phyloP scores from a whole-genome alignment of 805 yeast species.

The Candida coquimbonensis region DNA sequence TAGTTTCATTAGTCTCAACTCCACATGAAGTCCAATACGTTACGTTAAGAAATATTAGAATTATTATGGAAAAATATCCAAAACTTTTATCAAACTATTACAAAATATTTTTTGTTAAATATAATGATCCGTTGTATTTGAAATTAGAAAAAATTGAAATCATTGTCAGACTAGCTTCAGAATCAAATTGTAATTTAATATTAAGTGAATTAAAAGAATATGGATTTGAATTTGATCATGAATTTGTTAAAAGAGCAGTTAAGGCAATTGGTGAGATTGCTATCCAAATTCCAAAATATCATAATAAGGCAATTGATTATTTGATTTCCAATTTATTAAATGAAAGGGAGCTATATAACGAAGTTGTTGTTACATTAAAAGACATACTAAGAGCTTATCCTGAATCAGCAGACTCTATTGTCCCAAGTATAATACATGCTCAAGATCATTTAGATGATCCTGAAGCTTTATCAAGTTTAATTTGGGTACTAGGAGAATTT shows the following conservation, averaged over 20 bases:
- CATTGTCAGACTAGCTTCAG: slow-evolving; percentile 60
- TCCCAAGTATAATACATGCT: slow-evolving; percentile 47
- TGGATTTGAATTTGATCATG: slow-evolving; percentile 79
- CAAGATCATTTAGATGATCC: slow-evolving; percentile 40
- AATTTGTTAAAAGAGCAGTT: slow-evolving; percentile 62
- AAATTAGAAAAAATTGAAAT: slow-evolving; percentile 74
- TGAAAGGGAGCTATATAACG: slow-evolving; percentile 60
- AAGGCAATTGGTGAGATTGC: slow-evolving; percentile 68
- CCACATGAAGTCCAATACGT: slow-evolving; percentile 95
- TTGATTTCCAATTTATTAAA: slow-evolving; percentile 47
- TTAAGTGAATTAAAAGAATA: slow-evolving; percentile 72
- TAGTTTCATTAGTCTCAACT: slow-evolving; percentile 79
- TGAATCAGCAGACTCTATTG: slow-evolving; percentile 38
- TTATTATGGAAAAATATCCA: slow-evolving; percentile 86
- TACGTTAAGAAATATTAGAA: slow-evolving; percentile 83
- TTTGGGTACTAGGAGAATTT: slow-evolving; percentile 71
- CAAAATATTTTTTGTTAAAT: slow-evolving; percentile 85
- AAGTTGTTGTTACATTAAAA: slow-evolving; percentile 54
- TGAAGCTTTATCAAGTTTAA: slow-evolving; percentile 47
- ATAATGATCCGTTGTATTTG: slow-evolving; percentile 73
- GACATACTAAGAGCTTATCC: slow-evolving; percentile 64
- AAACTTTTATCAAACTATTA: slow-evolving; percentile 67
- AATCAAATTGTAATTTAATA: slow-evolving; percentile 48
- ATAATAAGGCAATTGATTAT: slow-evolving; percentile 52
- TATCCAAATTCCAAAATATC: slow-evolving; percentile 46